Evolutionary conservation across 1,139 yeast species (phyloP), one percentile per base, ranked within the genome.

Genomic region (Pichia sp.): DNA sequence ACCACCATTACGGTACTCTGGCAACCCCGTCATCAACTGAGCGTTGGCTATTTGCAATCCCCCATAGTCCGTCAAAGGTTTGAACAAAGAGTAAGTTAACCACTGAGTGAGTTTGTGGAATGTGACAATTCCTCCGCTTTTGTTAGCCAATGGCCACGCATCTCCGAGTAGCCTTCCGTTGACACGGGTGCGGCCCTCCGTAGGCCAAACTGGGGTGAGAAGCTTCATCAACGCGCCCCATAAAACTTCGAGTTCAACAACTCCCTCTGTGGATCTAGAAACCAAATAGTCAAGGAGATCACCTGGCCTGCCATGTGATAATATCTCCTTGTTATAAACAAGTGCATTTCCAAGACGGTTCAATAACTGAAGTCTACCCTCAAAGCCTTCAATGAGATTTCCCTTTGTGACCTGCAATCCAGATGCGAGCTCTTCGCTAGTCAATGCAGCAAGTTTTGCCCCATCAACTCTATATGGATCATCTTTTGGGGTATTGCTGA

Each of bases 1-100:
- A 1, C 81, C 82, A 23, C 81, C 82, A 42, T 75, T 75, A 47
- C 82, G 61, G 51, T 75, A 75, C 50, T 75, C 82, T 5, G 82
- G 81, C 31, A 75, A 56, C 0, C 81, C 82, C 0, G 81, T 75
- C 56, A 71, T 72, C 30, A 65, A 54, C 1, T 58, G 49, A 35
- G 68, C 63, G 41, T 70, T 66, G 5, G 42, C 30, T 18, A 67
- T 57, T 2, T 49, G 51, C 46, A 75, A 67, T 26, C 56, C 53
- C 31, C 72, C 60, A 46, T 59, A 69, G 20, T 59, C 55, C 36
- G 62, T 62, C 36, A 75, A 57, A 5, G 80, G 80, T 9, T 67
- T 65, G 16, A 74, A 52, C 33, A 75, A 53, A 2, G 81, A 74
- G 50, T 75, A 75, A 24, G 77, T 67, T 13, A 75, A 58, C 81